Conservation (phyloP, 768 basidiomycete genomes). For the Hygrophoropsis aurantiaca region DNA sequence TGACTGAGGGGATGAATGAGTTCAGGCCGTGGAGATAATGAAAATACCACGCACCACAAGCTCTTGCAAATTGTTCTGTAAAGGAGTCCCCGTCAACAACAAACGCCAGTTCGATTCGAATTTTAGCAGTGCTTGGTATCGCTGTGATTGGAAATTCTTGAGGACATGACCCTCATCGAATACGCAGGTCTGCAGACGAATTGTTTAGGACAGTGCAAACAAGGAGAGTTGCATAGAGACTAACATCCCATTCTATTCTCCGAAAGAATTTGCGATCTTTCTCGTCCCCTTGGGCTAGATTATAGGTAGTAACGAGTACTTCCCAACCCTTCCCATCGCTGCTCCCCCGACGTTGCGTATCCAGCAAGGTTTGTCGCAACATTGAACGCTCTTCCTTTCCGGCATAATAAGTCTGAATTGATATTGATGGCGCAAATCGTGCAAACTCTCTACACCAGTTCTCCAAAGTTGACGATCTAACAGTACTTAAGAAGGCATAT, state of each 20-base stretch:
- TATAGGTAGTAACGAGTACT: constrained; percentile 95
- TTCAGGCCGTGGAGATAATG: constrained; percentile 2
- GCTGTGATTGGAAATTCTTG: constrained; percentile 97
- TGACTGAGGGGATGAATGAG: constrained; percentile 54
- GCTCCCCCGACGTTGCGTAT: constrained; percentile 51
- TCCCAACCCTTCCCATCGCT: constrained; percentile 72
- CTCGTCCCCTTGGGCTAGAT: constrained; percentile 83
- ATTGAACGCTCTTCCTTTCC: constrained; percentile 80
- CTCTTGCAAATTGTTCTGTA: constrained; percentile 91
- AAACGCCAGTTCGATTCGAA: constrained; percentile 88
- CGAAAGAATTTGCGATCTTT: constrained; percentile 93
- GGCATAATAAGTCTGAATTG: constrained; percentile 91
- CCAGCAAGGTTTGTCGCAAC: constrained; percentile 70
- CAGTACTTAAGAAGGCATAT: constrained; percentile 4
- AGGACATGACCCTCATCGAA: constrained; percentile 97
- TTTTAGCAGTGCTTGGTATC: constrained; percentile 85
- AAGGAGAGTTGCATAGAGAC: constrained; percentile 25
- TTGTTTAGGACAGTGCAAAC: neutral
- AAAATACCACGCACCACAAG: constrained; percentile 60
- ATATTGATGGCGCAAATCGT: constrained; percentile 83
- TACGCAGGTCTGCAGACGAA: constrained; percentile 68
- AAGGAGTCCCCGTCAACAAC: constrained; percentile 90
- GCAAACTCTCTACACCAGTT: constrained; percentile 99
- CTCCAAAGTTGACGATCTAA: constrained; percentile 91
- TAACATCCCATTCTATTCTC: constrained; percentile 87